Evolutionary conservation across 768 basidiomycete species (phyloP), one percentile per base, ranked within the genome.

Genomic region (Mrakia frigida): DNA sequence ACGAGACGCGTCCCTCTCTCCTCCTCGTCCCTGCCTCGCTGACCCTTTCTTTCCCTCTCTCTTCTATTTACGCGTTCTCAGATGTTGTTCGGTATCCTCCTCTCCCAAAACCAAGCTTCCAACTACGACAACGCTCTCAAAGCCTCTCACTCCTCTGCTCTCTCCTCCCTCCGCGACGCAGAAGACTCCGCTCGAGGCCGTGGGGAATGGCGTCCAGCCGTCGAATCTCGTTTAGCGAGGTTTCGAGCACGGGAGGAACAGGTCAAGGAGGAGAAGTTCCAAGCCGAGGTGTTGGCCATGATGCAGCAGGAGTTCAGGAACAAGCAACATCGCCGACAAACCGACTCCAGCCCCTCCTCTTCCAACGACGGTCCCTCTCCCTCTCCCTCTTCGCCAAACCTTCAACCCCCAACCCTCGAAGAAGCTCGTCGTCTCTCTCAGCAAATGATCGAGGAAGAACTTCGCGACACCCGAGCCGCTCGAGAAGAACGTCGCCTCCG

Each of bases 131-230:
- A 39, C 65, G 33, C 31, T 35, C 63, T 65, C 63, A 31, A 37
- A 21, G 63, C 31, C 33, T 65, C 63, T 11, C 63, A 65, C 63
- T 35, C 31, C 63, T 31, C 63, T 9, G 65, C 65, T 39, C 39
- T 68, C 35, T 25, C 35, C 39, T 68, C 65, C 65, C 65, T 68
- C 65, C 65, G 65, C 65, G 35, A 35, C 25, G 65, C 65, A 14
- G 65, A 68, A 41, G 65, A 68, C 35, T 18, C 21, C 23, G 65
- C 65, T 23, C 65, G 65, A 18, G 23, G 21, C 31, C 35, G 65
- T 18, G 65, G 65, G 3, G 65, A 39, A 18, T 68, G 65, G 65
- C 65, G 65, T 18, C 65, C 65, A 35, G 37, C 37, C 18, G 65
- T 68, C 65, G 65, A 68, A 25, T 39, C 35, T 10, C 65, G 65